Evolutionary conservation across 2,329 filamentous ascomycete species (phyloP).

Genomic region (Massarina eburnea): DNA sequence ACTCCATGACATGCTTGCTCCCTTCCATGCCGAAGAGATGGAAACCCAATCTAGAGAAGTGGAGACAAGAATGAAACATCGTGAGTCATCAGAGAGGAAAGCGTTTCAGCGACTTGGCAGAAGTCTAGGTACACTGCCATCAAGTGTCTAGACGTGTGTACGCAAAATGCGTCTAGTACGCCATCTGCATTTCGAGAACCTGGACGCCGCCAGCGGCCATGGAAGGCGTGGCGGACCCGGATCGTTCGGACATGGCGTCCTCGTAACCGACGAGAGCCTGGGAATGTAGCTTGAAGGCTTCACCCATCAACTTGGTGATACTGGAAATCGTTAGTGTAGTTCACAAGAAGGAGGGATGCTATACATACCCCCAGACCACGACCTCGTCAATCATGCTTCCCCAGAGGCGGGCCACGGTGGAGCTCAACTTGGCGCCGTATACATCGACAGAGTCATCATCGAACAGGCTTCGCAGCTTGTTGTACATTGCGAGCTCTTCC

Average conservation of each 20-base stretch:
- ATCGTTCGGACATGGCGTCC: conserved; percentile 64
- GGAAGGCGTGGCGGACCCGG: conserved; percentile 45
- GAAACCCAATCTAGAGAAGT: conserved; percentile 35
- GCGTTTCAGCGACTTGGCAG: too few relatives aligned
- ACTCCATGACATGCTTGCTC: conserved; percentile 40
- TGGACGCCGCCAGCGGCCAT: conserved; percentile 45
- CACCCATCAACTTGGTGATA: conserved; percentile 93
- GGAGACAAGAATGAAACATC: conserved; percentile 22
- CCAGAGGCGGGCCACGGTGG: conserved; percentile 94
- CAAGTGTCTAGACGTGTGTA: conserved; percentile 4
- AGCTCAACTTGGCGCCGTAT: conserved; percentile 83
- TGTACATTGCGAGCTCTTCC: conserved; percentile 86
- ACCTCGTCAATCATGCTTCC: conserved; percentile 98
- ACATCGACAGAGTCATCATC: conserved; percentile 86
- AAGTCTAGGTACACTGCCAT: too few relatives aligned
- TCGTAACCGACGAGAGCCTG: conserved; percentile 95
- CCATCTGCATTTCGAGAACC: conserved; percentile 47
- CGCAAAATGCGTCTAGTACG: conserved; percentile 32
- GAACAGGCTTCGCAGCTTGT: conserved; percentile 86
- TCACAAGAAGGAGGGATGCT: conserved; percentile 5
- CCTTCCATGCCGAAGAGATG: conserved; percentile 19
- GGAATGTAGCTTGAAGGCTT: conserved; percentile 95
- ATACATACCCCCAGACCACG: conserved; percentile 95
- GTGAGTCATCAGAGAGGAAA: conserved; percentile 9
- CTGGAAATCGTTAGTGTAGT: conserved; percentile 57